Evolutionary conservation across 1,139 yeast genomes (phyloP).

Genomic region (Zygoascus hellenicus): DNA sequence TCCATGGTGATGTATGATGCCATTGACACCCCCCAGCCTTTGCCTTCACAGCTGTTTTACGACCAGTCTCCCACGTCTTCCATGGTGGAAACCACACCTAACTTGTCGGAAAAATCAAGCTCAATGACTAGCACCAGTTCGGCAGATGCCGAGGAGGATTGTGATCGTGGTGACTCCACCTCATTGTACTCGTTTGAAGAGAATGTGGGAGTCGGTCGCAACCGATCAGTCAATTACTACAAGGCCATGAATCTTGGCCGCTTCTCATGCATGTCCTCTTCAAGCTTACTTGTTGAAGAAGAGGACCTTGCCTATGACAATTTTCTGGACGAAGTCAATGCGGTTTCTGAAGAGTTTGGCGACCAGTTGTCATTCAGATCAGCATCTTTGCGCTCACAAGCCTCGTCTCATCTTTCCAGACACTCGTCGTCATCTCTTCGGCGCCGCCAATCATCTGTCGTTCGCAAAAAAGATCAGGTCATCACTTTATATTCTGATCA

Average conservation of each 20-base stretch:
- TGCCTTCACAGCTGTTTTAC: neutral
- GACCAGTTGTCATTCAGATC: conserved; percentile 16
- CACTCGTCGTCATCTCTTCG: conserved; percentile 10
- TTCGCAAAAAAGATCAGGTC: conserved; percentile 21
- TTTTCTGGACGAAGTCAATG: conserved; percentile 28
- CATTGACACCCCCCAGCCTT: neutral
- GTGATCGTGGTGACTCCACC: conserved; percentile 1
- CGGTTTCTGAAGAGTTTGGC: conserved; percentile 21
- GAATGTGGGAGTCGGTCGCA: conserved; percentile 24
- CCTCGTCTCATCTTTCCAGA: conserved; percentile 6
- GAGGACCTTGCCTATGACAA: conserved; percentile 22
- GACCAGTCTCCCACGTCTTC: neutral
- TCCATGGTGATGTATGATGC: neutral
- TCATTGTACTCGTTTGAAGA: conserved; percentile 32
- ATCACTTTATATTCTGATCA: conserved; percentile 21
- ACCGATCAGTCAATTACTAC: conserved; percentile 28
- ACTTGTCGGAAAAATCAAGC: no score
- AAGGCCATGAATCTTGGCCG: conserved; percentile 19
- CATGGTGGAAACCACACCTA: no score
- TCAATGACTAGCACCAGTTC: no score
- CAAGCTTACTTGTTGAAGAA: neutral
- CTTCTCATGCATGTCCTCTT: neutral
- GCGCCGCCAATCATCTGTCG: conserved; percentile 19
- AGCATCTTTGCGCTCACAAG: conserved; percentile 12
- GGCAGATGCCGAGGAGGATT: no score